Evolutionary conservation across 2,329 filamentous ascomycete species (phyloP).

Genomic region (Rhexocercosporidium sp.): DNA sequence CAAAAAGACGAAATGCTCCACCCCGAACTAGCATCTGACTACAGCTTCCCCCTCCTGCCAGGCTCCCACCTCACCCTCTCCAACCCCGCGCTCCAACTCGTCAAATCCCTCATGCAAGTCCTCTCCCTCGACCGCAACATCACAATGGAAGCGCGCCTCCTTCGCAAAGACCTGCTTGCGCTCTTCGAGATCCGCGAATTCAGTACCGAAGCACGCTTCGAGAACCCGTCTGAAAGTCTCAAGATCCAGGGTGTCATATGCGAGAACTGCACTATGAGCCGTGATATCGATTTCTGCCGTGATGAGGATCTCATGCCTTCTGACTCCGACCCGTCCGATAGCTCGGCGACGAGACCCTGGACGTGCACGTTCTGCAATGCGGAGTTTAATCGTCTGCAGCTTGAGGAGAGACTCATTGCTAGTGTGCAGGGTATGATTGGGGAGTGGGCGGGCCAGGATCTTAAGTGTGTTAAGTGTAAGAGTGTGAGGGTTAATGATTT

Average conservation of each 20-base stretch:
- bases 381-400: conserved; percentile 76
- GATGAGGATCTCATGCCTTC: conserved; percentile 78
- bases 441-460: conserved; percentile 87
- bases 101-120: conserved; percentile 93
- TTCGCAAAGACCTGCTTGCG: conserved; percentile 86
- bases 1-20: conserved; percentile 91
- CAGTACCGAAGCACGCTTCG: conserved; percentile 82
- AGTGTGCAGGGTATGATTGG: conserved; percentile 76
- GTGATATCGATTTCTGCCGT: conserved; percentile 90
- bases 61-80: conserved; percentile 66
- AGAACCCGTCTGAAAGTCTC: conserved; percentile 80
- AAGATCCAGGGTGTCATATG: conserved; percentile 80
- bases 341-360: conserved; percentile 58
- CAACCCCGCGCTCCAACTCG: conserved; percentile 88
- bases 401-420: conserved; percentile 83
- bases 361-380: conserved; percentile 76
- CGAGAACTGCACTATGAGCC: conserved; percentile 85
- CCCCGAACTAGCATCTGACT: conserved; percentile 85
- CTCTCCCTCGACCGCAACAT: conserved; percentile 90
- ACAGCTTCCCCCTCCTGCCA: conserved; percentile 81
- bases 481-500: conserved; percentile 89
- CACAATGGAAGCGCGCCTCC: conserved; percentile 81
- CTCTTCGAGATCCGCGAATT: conserved; percentile 97
- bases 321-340: conserved; percentile 14
- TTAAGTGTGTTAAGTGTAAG: conserved; percentile 75